These are phyloP conservation scores for Aspergillus panamensis DNA, from an alignment of 495 filamentous ascomycete species.

Conservation along the genomic window DNA sequence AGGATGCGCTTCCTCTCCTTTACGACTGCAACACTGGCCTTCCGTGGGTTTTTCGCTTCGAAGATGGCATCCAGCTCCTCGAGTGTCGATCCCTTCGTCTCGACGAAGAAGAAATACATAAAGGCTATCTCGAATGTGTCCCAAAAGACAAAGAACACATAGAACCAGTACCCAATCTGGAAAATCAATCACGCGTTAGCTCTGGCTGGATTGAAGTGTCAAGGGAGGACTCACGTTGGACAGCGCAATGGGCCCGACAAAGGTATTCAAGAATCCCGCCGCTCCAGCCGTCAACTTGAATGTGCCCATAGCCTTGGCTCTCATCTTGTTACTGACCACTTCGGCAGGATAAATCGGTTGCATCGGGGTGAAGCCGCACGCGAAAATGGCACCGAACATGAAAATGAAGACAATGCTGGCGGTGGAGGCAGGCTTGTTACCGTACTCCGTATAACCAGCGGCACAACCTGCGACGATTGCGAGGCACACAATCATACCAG, in stretches of 20 bases:
- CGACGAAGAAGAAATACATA: constrained; percentile 19
- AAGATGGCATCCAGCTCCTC: constrained; percentile 17
- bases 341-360: constrained; percentile 27
- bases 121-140: constrained; percentile 11
- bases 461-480: constrained; percentile 53
- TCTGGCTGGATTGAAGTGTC: not conserved
- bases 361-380: constrained; percentile 36
- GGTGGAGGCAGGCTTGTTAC: constrained; percentile 40
- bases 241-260: constrained; percentile 14
- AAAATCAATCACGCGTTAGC: not conserved
- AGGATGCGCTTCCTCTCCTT: constrained; percentile 3
- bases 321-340: constrained; percentile 26
- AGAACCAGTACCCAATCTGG: constrained; percentile 18
- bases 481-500: constrained; percentile 53
- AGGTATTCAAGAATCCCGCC: constrained; percentile 16
- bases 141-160: constrained; percentile 20
- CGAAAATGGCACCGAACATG: constrained; percentile 53
- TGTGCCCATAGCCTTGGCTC: constrained; percentile 26
- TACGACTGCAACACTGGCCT: constrained; percentile 11
- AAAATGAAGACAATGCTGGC: constrained; percentile 57
- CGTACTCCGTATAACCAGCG: constrained; percentile 45
- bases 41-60: constrained; percentile 11
- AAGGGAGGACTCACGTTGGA: constrained; percentile 11
- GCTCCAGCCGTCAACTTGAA: constrained; percentile 17
- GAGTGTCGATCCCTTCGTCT: constrained; percentile 16